Evolutionary conservation across 768 basidiomycete genomes (phyloP).

Genomic region (button mushroom (Agaricus bisporus)): DNA sequence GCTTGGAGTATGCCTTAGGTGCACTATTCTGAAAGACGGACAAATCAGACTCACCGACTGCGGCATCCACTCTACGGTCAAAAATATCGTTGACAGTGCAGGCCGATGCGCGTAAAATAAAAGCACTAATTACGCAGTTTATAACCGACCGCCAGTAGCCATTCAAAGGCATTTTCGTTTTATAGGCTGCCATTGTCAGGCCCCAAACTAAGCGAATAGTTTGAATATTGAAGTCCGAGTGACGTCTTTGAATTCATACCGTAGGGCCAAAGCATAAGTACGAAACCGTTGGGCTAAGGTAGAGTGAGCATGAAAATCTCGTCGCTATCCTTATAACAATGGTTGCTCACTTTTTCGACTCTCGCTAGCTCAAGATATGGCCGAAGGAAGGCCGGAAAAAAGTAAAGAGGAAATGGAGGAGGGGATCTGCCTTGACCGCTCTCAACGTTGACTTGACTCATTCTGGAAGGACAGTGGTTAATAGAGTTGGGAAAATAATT

Average conservation of each 20-base stretch:
- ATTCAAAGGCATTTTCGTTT: slow-evolving; percentile 23
- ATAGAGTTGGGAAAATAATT: too few relatives aligned
- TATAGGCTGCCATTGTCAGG: slow-evolving; percentile 43
- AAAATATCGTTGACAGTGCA: slow-evolving; percentile 54
- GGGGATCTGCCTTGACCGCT: too few relatives aligned
- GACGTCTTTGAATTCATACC: slow-evolving; percentile 21
- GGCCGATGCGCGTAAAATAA: slow-evolving; percentile 39
- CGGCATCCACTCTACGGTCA: slow-evolving; percentile 45
- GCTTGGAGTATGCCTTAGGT: slow-evolving; percentile 22
- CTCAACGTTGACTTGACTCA: too few relatives aligned
- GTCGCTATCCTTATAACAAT: background rate
- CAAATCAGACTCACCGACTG: slow-evolving; percentile 33
- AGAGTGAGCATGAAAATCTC: background rate
- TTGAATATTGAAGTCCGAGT: background rate
- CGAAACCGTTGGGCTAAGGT: slow-evolving; percentile 40
- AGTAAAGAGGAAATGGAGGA: slow-evolving; percentile 26
- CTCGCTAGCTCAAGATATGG: slow-evolving; percentile 46
- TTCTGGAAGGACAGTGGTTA: too few relatives aligned
- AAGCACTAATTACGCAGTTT: slow-evolving; percentile 32
- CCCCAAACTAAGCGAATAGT: slow-evolving; percentile 35
- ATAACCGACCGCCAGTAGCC: slow-evolving; percentile 25
- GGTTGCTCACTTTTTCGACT: slow-evolving; percentile 34
- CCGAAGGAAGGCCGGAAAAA: slow-evolving; percentile 23
- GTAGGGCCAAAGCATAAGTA: slow-evolving; percentile 50
- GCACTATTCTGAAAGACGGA: background rate